Percentiles rank a stretch among this genome's conserved stretches.
These are phyloP conservation scores for Vaccinium corymbosum DNA, from an alignment of 148 eudicot genomes.

Conservation along the genomic window DNA sequence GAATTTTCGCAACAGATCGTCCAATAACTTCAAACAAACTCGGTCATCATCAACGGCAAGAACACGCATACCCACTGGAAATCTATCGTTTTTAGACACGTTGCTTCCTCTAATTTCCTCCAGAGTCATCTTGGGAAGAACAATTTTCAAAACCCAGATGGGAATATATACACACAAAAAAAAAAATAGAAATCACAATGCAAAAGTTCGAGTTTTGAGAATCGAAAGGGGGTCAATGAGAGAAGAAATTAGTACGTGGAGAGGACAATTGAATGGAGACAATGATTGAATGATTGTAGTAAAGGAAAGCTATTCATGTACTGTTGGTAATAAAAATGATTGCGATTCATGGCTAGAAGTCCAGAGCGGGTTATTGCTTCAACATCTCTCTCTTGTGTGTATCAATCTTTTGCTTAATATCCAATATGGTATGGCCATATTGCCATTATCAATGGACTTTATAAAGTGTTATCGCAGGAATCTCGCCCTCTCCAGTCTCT, in stretches of 20 bases:
- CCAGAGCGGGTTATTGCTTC: no score
- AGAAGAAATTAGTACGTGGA: background rate
- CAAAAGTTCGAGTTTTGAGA: slow-evolving; percentile 24
- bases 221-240: slow-evolving; percentile 12
- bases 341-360: background rate
- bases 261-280: background rate
- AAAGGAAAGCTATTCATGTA: slow-evolving; percentile 21
- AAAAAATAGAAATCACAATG: slow-evolving; percentile 16
- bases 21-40: slow-evolving; percentile 60
- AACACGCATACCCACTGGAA: slow-evolving; percentile 80
- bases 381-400: background rate
- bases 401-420: background rate
- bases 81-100: slow-evolving; percentile 31
- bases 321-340: background rate
- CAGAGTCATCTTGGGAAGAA: slow-evolving; percentile 28
- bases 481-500: no score
- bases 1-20: slow-evolving; percentile 62
- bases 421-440: background rate
- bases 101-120: slow-evolving; percentile 31
- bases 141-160: slow-evolving; percentile 13
- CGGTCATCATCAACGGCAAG: slow-evolving; percentile 86
- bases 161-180: background rate
- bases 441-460: no score
- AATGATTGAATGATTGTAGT: background rate
- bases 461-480: no score